phyloP scores from a whole-genome alignment of 164 flowering plant species.

The Paratinospora sagittata region DNA sequence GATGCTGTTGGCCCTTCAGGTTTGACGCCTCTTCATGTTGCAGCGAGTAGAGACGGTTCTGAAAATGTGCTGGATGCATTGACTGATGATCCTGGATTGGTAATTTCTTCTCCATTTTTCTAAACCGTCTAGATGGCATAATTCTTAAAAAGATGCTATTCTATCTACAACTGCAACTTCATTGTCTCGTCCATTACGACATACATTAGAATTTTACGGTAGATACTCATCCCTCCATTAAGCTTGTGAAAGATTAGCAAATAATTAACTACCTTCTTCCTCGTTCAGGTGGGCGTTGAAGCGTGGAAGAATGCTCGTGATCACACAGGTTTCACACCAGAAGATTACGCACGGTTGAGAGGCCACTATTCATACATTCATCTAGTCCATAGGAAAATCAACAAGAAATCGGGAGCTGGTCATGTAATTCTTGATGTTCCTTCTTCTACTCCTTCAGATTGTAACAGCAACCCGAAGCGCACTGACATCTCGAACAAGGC shows the following conservation, averaged over 20 bases:
- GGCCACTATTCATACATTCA: slow-evolving; percentile 59
- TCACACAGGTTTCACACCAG: slow-evolving; percentile 60
- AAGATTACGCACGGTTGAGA: slow-evolving; percentile 58
- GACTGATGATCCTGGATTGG: slow-evolving; percentile 76
- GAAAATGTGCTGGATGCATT: slow-evolving; percentile 66
- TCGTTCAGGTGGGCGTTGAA: slow-evolving; percentile 59
- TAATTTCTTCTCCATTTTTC: slow-evolving; percentile 20
- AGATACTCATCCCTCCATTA: too few relatives aligned
- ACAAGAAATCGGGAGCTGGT: slow-evolving; percentile 27
- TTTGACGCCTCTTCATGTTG: slow-evolving; percentile 84
- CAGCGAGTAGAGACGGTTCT: slow-evolving; percentile 50
- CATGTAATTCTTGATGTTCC: slow-evolving; percentile 63
- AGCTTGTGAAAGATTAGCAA: too few relatives aligned
- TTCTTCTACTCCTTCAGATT: slow-evolving; percentile 5
- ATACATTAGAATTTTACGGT: too few relatives aligned
- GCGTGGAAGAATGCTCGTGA: slow-evolving; percentile 69
- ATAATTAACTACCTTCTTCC: not conserved
- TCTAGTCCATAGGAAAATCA: slow-evolving; percentile 55
- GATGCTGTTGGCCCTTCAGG: slow-evolving; percentile 58
- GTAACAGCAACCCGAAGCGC: slow-evolving; percentile 30
- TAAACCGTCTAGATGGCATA: not conserved
- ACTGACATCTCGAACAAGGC: slow-evolving; percentile 8
- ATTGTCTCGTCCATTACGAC: too few relatives aligned
- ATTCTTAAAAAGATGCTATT: slow-evolving; percentile 3
- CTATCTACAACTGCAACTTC: not conserved